Percentiles rank a stretch among this genome's conserved stretches.
These are phyloP conservation scores for Ophiostoma quercus DNA, from an alignment of 2,329 filamentous ascomycete species.

Conservation along the genomic window DNA sequence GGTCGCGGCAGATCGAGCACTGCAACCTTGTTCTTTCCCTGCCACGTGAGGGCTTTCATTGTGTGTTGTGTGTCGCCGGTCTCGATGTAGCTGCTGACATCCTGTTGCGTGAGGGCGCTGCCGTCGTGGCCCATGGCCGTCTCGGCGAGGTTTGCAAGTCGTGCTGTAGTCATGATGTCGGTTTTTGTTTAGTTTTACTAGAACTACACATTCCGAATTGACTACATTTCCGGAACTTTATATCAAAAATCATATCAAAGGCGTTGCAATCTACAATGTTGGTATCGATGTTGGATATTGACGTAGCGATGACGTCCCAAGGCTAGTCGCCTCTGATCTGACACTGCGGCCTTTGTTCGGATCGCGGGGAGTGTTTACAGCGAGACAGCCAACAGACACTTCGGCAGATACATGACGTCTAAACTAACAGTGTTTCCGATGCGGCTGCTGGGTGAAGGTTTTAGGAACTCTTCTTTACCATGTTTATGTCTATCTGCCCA, in stretches of 20 bases:
- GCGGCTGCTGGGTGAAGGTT: neutral
- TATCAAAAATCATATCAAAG: neutral
- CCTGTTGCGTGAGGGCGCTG: slow-evolving; percentile 52
- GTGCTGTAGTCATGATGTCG: slow-evolving; percentile 14
- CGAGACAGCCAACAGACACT: no score
- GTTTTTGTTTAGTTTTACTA: no score
- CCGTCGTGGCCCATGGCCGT: slow-evolving; percentile 14
- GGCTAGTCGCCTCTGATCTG: no score
- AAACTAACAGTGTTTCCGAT: neutral
- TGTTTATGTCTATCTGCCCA: neutral
- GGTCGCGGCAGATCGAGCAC: slow-evolving; percentile 67
- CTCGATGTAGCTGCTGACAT: slow-evolving; percentile 58
- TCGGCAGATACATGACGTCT: neutral
- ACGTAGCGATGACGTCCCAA: neutral
- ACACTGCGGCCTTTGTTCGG: neutral
- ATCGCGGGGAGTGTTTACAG: neutral
- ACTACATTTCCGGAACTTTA: neutral
- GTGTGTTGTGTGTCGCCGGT: slow-evolving; percentile 47
- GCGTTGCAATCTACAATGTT: neutral
- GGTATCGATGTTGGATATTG: neutral
- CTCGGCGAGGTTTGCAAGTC: slow-evolving; percentile 13
- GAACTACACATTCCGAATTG: neutral
- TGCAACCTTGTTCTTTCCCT: slow-evolving; percentile 72
- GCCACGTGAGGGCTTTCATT: slow-evolving; percentile 80
- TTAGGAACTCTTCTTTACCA: neutral